These are phyloP conservation scores for Brasilioporus rufonigricans DNA, from an alignment of 768 basidiomycete species.

Conservation along the genomic window DNA sequence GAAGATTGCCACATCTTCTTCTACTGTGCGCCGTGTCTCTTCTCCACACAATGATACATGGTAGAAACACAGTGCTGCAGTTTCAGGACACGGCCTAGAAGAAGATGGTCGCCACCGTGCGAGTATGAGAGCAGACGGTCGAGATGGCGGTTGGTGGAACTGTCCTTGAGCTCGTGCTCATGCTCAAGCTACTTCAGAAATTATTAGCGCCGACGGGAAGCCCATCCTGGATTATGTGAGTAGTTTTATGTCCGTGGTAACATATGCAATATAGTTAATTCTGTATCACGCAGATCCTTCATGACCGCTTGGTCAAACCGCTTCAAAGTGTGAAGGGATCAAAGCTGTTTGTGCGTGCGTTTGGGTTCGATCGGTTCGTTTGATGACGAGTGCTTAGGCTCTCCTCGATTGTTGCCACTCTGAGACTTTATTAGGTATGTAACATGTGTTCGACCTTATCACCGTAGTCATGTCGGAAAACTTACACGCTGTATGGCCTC, in stretches of 20 bases:
- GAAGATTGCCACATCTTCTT: constrained; percentile 51
- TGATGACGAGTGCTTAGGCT: constrained; percentile 12
- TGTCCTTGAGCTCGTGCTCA: neutral
- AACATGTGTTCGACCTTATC: neutral
- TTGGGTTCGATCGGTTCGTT: neutral
- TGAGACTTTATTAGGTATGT: constrained; percentile 24
- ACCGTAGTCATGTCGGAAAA: too few relatives aligned
- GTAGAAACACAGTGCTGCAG: neutral
- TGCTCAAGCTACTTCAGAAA: constrained; percentile 14
- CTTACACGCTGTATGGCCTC: too few relatives aligned
- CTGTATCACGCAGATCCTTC: constrained; percentile 15
- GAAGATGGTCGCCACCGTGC: constrained; percentile 25
- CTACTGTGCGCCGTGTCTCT: constrained; percentile 41
- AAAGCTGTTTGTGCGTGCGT: constrained; percentile 17
- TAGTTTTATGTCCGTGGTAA: neutral
- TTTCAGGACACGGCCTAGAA: constrained; percentile 24
- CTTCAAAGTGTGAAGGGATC: constrained; percentile 18
- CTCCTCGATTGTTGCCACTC: constrained; percentile 33
- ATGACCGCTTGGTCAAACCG: constrained; percentile 18
- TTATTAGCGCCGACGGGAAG: constrained; percentile 16
- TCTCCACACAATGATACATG: neutral
- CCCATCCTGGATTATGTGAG: constrained; percentile 26
- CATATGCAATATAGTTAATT: neutral
- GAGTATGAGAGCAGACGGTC: constrained; percentile 43
- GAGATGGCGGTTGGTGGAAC: constrained; percentile 42